phyloP scores from a whole-genome alignment of 2,329 filamentous ascomycete species.

The Beauveria scarabaeidicola region DNA sequence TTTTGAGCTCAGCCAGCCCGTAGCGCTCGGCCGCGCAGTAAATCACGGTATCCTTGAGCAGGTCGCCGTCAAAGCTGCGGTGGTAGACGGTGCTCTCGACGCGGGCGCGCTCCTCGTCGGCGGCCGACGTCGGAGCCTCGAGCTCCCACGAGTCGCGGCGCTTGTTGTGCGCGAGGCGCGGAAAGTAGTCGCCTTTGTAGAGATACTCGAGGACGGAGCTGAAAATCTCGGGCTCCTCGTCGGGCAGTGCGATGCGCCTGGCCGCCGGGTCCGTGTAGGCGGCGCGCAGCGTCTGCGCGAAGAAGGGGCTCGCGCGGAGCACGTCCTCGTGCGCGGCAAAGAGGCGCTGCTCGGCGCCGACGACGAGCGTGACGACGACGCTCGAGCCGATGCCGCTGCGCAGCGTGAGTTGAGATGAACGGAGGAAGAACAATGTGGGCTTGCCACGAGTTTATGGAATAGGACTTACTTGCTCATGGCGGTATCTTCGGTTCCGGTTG shows the following conservation, averaged over 20 bases:
- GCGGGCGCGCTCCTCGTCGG: constrained; percentile 34
- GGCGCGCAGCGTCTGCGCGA: constrained; percentile 36
- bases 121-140: constrained; percentile 42
- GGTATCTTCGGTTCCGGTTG: constrained; percentile 28
- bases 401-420: neutral
- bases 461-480: constrained; percentile 36
- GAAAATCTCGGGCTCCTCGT: constrained; percentile 86
- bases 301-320: constrained; percentile 70
- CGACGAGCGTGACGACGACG: constrained; percentile 71
- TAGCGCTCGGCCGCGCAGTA: constrained; percentile 87
- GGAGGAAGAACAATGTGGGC: neutral
- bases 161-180: constrained; percentile 74
- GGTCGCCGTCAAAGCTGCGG: constrained; percentile 52
- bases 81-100: constrained; percentile 62
- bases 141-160: constrained; percentile 72
- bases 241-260: constrained; percentile 70
- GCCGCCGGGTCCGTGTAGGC: constrained; percentile 26
- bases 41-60: constrained; percentile 83
- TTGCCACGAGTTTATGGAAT: neutral
- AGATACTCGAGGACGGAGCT: constrained; percentile 85
- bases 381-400: constrained; percentile 51
- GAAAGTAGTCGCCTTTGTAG: constrained; percentile 91
- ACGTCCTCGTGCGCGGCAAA: constrained; percentile 90
- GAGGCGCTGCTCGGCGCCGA: constrained; percentile 74
- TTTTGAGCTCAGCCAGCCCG: constrained; percentile 74